Base-by-base conservation (phyloP, 192 early-diverging fungal genomes). In the Backusella tarrabulga region DNA sequence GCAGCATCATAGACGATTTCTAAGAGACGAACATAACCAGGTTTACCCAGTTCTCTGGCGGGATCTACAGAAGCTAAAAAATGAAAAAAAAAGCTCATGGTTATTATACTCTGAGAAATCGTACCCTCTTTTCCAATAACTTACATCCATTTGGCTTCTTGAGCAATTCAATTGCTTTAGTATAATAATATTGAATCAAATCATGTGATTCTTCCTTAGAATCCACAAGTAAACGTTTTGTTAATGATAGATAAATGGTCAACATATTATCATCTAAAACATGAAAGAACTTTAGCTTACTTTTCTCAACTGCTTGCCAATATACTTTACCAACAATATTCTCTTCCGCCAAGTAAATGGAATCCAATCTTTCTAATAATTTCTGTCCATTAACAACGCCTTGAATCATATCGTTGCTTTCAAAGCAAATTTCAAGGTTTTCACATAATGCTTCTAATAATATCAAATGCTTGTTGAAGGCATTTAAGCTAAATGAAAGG, bases 361-460 rank as follows among this genome's bases (percentile, higher is more conserved):
- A 23, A 56, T 56, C 52, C 6, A 56, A 56, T 56, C 52, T 56
- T 56, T 56, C 52, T 56, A 56, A 56, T 56, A 56, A n/a, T 56
- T 56, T n/a, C 19, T 56, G 19, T 56, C 21, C 6, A 56, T 56
- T 6, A 2, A 56, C n/a, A 9, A 23, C 1, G 19, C 21, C 21
- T 15, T 32, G 44, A 23, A 29, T 63, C 52, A 54, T 50, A n/a
- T 63, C 19, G 7, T 66, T 67, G 26, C 17, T 32, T 29, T 63
- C 74, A 66, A 75, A 75, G 38, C 74, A 76, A 35, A 40, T 35
- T 32, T 70, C 44, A 70, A 76, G 50, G 60, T 67, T 70, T 29
- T 76, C 68, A 66, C 71, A 79, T 38, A 79, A 35, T 4, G 73
- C 19, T n/a, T 73, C 60, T 14, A 79, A 63, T 34, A 79, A 63